Percentiles rank a stretch among this genome's conserved stretches.
Conservation (phyloP, 1,284 basidiomycete genomes). For the Ceraceosorus guamensis region DNA sequence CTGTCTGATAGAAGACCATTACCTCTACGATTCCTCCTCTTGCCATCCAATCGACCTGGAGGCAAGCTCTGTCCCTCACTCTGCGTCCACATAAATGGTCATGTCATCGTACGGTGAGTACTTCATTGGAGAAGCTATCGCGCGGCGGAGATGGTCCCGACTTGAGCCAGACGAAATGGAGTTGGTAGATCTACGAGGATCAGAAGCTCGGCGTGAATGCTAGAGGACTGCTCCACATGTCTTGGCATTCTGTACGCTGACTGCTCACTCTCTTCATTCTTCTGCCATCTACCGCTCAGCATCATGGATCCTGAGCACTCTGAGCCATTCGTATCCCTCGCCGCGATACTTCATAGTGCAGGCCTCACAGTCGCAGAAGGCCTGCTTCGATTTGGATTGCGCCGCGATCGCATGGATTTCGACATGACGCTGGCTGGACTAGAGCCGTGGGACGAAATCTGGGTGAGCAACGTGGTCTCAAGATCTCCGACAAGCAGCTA, state of each 20-base stretch:
- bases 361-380: neutral
- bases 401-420: constrained; percentile 1
- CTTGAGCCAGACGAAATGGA: too few relatives aligned
- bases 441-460: constrained; percentile 5
- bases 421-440: constrained; percentile 5
- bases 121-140: too few relatives aligned
- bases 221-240: neutral
- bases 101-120: constrained; percentile 1
- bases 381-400: constrained; percentile 4
- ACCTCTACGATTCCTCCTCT: constrained; percentile 2
- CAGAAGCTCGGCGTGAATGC: too few relatives aligned
- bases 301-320: constrained; percentile 7
- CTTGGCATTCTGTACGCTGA: too few relatives aligned
- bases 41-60: constrained; percentile 1
- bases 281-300: neutral
- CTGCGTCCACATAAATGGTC: neutral
- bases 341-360: neutral
- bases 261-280: too few relatives aligned
- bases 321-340: constrained; percentile 6
- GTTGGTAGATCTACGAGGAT: too few relatives aligned
- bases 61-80: constrained; percentile 2
- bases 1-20: constrained; percentile 2
- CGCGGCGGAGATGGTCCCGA: too few relatives aligned
- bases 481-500: neutral
- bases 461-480: neutral